Conservation (phyloP, 2,329 filamentous ascomycete genomes). For the Arachnomyces sp. region DNA sequence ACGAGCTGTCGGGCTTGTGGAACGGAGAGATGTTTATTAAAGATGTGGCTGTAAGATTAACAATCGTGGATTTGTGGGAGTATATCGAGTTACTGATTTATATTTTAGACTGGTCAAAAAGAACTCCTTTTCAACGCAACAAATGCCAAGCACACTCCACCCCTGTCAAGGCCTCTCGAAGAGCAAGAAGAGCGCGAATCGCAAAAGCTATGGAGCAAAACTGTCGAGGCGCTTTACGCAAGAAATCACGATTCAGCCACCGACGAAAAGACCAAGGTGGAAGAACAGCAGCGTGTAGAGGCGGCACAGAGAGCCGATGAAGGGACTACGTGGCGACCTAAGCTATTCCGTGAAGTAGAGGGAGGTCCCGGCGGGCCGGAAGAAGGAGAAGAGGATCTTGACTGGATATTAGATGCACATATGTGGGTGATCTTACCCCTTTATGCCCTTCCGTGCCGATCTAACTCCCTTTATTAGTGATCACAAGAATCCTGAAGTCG, state of each 20-base stretch:
- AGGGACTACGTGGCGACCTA: slow-evolving; percentile 78
- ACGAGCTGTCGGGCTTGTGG: slow-evolving; percentile 87
- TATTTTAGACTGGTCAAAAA: slow-evolving; percentile 69
- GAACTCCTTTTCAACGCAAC: slow-evolving; percentile 84
- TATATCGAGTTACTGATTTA: slow-evolving; percentile 8
- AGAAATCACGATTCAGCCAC: slow-evolving; percentile 85
- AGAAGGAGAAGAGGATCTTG: slow-evolving; percentile 78
- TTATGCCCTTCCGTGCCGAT: neutral
- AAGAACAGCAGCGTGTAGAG: slow-evolving; percentile 85
- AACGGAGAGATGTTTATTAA: slow-evolving; percentile 92
- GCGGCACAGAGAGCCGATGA: slow-evolving; percentile 71
- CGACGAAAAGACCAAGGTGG: slow-evolving; percentile 91
- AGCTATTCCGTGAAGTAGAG: slow-evolving; percentile 70
- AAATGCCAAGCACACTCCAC: slow-evolving; percentile 66
- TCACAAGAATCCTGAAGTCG: slow-evolving; percentile 57
- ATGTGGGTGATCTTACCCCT: slow-evolving; percentile 51
- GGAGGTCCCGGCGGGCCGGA: slow-evolving; percentile 64
- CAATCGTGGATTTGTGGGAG: neutral
- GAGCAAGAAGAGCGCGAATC: slow-evolving; percentile 90
- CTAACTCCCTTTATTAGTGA: slow-evolving; percentile 42
- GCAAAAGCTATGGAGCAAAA: slow-evolving; percentile 76
- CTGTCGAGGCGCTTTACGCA: slow-evolving; percentile 71
- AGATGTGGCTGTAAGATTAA: slow-evolving; percentile 61
- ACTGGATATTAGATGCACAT: slow-evolving; percentile 87
- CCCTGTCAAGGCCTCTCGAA: slow-evolving; percentile 64